phyloP scores from a whole-genome alignment of 306 rosid species.

The Glycyrrhiza uralensis region DNA sequence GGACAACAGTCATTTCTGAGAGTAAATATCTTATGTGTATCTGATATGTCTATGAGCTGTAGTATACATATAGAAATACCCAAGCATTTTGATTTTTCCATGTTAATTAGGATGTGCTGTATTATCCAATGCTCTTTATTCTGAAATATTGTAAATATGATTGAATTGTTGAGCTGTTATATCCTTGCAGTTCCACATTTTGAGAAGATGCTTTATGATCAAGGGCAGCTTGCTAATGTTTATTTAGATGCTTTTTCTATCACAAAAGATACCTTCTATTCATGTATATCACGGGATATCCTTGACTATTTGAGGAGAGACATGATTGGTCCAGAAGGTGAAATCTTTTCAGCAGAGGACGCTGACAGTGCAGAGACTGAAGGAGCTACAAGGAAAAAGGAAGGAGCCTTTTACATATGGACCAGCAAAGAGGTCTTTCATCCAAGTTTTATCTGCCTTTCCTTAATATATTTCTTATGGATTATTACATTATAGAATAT shows the following conservation, averaged over 20 bases:
- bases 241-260: constrained; percentile 79
- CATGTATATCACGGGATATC: constrained; percentile 67
- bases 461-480: constrained; percentile 1
- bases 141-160: constrained; percentile 18
- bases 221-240: constrained; percentile 83
- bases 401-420: constrained; percentile 95
- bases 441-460: constrained; percentile 23
- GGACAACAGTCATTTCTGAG: constrained; percentile 9
- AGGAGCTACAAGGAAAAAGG: constrained; percentile 69
- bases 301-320: constrained; percentile 90
- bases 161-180: constrained; percentile 21
- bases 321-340: constrained; percentile 91
- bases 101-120: constrained; percentile 2
- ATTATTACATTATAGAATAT: constrained; percentile 3
- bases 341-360: constrained; percentile 99
- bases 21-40: not conserved
- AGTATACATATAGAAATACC: not conserved
- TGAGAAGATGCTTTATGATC: constrained; percentile 98
- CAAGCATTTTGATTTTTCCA: not conserved
- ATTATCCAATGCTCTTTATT: constrained; percentile 10
- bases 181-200: constrained; percentile 90
- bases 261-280: constrained; percentile 68
- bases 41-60: constrained; percentile 1
- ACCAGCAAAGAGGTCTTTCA: constrained; percentile 65
- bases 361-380: constrained; percentile 95